These are phyloP conservation scores for Peronospora belbahrii DNA, from an alignment of 352 stramenopile species.

Conservation along the genomic window DNA sequence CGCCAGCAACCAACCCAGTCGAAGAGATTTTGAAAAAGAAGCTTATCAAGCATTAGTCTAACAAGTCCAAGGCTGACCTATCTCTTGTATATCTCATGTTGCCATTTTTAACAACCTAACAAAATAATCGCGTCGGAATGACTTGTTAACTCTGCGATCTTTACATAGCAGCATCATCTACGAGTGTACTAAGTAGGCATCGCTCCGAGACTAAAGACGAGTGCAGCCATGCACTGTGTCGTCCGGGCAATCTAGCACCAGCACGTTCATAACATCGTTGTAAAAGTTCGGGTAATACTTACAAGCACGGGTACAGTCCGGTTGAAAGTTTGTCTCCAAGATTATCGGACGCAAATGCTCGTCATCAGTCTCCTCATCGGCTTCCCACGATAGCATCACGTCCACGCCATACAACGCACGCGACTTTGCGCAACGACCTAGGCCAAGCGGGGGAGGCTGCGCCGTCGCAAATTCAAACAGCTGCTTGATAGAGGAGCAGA, in stretches of 20 bases:
- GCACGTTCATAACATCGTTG: constrained; percentile 48
- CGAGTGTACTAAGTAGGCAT: neutral
- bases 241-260: constrained; percentile 36
- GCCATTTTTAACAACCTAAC: constrained; percentile 1
- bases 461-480: constrained; percentile 39
- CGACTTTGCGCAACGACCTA: constrained; percentile 45
- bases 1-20: constrained; percentile 48
- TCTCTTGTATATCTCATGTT: constrained; percentile 1
- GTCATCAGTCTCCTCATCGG: constrained; percentile 26
- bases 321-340: constrained; percentile 50
- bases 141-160: neutral
- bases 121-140: constrained; percentile 6
- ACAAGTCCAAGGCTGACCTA: neutral
- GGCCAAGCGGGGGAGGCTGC: constrained; percentile 32
- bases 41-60: constrained; percentile 32
- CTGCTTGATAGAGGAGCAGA: constrained; percentile 41
- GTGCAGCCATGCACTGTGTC: constrained; percentile 36
- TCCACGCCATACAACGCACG: constrained; percentile 50
- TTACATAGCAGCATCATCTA: neutral
- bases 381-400: constrained; percentile 44
- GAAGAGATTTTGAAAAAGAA: constrained; percentile 39
- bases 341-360: constrained; percentile 38
- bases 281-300: constrained; percentile 52
- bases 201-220: constrained; percentile 23
- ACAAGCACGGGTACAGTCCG: constrained; percentile 45